A percentile compares a stretch with the other conserved stretches of the same genome.
These are phyloP conservation scores for Acacia crassicarpa DNA, from an alignment of 306 rosid genomes.

Conservation along the genomic window DNA sequence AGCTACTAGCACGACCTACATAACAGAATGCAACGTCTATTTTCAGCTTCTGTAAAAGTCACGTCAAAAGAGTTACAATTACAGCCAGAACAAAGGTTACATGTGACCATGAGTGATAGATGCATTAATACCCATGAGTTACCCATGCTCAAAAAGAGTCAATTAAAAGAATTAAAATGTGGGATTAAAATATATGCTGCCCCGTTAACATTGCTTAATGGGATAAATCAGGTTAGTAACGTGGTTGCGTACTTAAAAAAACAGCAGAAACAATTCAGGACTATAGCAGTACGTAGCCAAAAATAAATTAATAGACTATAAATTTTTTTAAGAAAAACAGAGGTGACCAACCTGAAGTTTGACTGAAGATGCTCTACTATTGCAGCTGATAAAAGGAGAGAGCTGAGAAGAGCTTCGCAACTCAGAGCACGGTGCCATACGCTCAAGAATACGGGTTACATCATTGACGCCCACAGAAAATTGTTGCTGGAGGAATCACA, in stretches of 20 bases:
- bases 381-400: constrained; percentile 27
- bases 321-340: neutral
- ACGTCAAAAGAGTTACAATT: neutral
- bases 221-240: neutral
- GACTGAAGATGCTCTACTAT: constrained; percentile 35
- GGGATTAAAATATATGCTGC: neutral
- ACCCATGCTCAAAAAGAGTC: neutral
- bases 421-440: constrained; percentile 56
- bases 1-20: constrained; percentile 73
- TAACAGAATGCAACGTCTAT: constrained; percentile 15
- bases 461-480: constrained; percentile 85
- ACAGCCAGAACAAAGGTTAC: neutral
- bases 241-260: neutral
- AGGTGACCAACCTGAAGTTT: constrained; percentile 59
- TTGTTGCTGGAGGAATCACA: constrained; percentile 57
- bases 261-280: neutral
- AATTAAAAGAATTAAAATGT: neutral
- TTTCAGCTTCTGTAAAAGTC: neutral
- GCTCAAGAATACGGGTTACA: constrained; percentile 79
- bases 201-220: neutral
- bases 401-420: constrained; percentile 25
- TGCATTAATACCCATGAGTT: neutral
- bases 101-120: neutral
- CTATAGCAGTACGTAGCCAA: neutral
- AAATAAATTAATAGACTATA: neutral